These are phyloP conservation scores for Phoenix roebelenii DNA, from an alignment of 176 grass and related monocot species.

Conservation along the genomic window DNA sequence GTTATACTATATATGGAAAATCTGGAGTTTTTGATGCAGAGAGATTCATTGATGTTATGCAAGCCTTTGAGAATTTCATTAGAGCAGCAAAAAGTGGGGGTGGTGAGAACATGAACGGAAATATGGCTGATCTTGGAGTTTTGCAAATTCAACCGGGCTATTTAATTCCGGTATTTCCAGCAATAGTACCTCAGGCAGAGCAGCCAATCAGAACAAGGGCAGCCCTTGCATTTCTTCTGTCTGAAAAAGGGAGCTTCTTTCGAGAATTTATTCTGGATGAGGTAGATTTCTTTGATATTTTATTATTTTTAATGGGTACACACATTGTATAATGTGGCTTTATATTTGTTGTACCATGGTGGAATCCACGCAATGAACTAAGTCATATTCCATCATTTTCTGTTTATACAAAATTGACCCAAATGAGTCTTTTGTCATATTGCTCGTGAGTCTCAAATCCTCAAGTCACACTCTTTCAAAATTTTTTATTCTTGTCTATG, in stretches of 20 bases:
- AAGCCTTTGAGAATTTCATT: conserved; percentile 97
- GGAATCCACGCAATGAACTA: too few relatives aligned
- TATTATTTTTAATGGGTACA: conserved; percentile 2
- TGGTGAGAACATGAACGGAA: conserved; percentile 75
- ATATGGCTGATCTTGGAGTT: conserved; percentile 71
- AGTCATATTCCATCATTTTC: too few relatives aligned
- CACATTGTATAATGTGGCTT: too few relatives aligned
- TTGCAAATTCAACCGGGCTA: conserved; percentile 54
- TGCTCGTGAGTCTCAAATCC: too few relatives aligned
- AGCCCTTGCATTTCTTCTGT: conserved; percentile 73
- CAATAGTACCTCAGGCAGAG: conserved; percentile 38
- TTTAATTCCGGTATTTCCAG: conserved; percentile 60
- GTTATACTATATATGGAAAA: conserved; percentile 97
- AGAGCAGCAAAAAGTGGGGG: conserved; percentile 85
- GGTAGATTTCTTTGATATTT: conserved; percentile 34
- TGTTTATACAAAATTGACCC: too few relatives aligned
- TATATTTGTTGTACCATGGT: too few relatives aligned
- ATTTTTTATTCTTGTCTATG: too few relatives aligned
- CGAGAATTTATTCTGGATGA: conserved; percentile 92
- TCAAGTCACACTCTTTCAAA: too few relatives aligned
- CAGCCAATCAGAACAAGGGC: conserved; percentile 63
- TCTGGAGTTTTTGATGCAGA: conserved; percentile 82
- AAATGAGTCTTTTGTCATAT: too few relatives aligned
- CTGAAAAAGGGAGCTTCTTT: conserved; percentile 87
- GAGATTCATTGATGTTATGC: conserved; percentile 98